phyloP scores from a whole-genome alignment of 2,329 filamentous ascomycete species.

The Xylariaceae sp. region DNA sequence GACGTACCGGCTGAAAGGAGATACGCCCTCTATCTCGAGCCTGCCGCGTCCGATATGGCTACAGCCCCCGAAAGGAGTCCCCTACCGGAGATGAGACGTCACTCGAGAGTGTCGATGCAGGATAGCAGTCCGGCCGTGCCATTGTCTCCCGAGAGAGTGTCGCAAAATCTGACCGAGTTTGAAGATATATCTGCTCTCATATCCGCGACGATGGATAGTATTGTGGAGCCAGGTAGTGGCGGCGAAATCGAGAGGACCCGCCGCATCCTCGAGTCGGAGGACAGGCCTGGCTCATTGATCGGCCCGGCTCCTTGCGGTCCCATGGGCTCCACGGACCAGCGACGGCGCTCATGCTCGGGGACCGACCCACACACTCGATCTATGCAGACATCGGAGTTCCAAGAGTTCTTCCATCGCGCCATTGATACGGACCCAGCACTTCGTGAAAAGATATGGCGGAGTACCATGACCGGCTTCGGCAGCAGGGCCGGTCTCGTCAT shows the following conservation, averaged over 20 bases:
- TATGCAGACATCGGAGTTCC: conserved; percentile 4
- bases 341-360: not conserved
- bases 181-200: too few relatives aligned
- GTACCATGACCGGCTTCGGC: not conserved
- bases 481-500: not conserved
- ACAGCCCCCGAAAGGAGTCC: not conserved
- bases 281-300: too few relatives aligned
- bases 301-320: not conserved
- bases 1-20: not conserved
- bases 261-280: not conserved
- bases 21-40: not conserved
- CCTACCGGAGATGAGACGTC: too few relatives aligned
- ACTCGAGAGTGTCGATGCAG: too few relatives aligned
- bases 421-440: conserved; percentile 4
- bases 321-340: not conserved
- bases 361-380: not conserved
- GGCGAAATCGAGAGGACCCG: not conserved
- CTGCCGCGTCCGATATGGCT: not conserved
- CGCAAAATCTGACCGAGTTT: too few relatives aligned
- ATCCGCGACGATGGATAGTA: too few relatives aligned
- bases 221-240: too few relatives aligned
- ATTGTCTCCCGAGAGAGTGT: too few relatives aligned
- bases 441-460: conserved; percentile 5
- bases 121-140: too few relatives aligned
- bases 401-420: conserved; percentile 5